Base-by-base conservation (phyloP, 768 basidiomycete genomes). In the Jaapia argillacea region DNA sequence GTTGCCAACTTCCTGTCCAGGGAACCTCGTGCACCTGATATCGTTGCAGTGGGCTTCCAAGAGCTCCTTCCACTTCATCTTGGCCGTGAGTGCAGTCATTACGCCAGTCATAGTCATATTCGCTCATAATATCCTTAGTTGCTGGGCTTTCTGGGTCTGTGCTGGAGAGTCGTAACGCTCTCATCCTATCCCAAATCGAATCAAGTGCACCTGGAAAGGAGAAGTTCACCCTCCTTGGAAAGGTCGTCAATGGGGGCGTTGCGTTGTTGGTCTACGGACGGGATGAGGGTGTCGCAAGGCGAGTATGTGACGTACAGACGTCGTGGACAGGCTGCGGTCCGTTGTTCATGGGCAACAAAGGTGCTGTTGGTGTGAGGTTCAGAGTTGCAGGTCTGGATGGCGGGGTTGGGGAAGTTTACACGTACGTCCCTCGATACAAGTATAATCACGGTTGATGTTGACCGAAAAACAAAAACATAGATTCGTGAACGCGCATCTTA, bases 401-500 rank as follows among this genome's bases (percentile, higher is more conserved):
- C 5, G 62, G 66, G 37, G 58, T 63, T 3, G 87, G 85, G 45
- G 90, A 94, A 58, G 74, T 73, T 6, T 88, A 79, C 66, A 93
- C 90, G 90, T 93, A 65, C 58, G 85, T 73, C 39, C 35, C 35
- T n/a, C n/a, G n/a, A n/a, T 27, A 26, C 23, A 21, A 6, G 2
- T 39, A 26, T 31, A 31, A 38, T 5, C 28, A 18, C 46, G 35
- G 26, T 13, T 18, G 24, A 22, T 43, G 41, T 45, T 41, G 41
- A 16, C 21, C 6, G 21, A n/a, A 28, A 24, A 13, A 51, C 24
- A 46, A 40, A 7, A 10, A 6, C 33, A 14, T 51, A 96, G 91
- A 12, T 97, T 99, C 53, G 86, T 96, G 23, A 82, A 81, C 56
- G 88, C 89, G 12, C 94, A 99, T 67, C 71, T 99, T 46, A 86